Evolutionary conservation across 331 rosid genomes (phyloP), one percentile per base, ranked within the genome.

Genomic region (Malus hybrid): DNA sequence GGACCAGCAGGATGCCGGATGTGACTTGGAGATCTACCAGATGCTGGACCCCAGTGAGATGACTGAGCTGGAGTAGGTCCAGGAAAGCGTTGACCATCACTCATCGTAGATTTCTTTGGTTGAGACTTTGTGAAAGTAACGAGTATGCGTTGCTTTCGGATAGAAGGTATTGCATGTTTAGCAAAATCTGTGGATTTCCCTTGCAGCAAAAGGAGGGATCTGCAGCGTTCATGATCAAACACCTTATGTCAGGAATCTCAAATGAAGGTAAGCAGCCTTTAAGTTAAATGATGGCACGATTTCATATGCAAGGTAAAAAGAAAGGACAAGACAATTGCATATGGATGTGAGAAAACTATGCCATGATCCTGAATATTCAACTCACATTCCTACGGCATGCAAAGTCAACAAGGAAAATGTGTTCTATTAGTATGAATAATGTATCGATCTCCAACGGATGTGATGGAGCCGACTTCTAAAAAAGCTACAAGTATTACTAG

Each of bases 111-210:
- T 82, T 68, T 92, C 76, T 44, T 89, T 3, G 96, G 97, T 74
- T 73, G 93, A 52, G 86, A 86, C 85, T 92, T 95, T 13, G 93
- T 83, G 70, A 95, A 80, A 55, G 92, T 95, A 73, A 95, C 85
- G 2, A 95, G 87, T 61, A 90, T 85, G 10, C 99, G 97, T 32
- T 87, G 97, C 80, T 88, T 92, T 20, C 91, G 90, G 27, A 84
- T 67, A 15, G 99, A 87, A 46, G 97, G 90, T 81, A 95, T 87
- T 12, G 99, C 97, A 78, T 90, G 87, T 80, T 76, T 89, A 13
- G 97, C 85, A 80, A 86, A 83, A 76, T 90, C 97, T 12, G 88
- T 50, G 16, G 97, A 90, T 75, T 83, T 90, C 57, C 97, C 99
- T 85, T 92, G 89, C 90, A 90, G 36, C 52, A 80, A 76, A 71